A percentile compares a stretch with the other conserved stretches of the same genome.
These are phyloP conservation scores for Colletotrichum theobromicola DNA, from an alignment of 2,329 filamentous ascomycete genomes.

Conservation along the genomic window DNA sequence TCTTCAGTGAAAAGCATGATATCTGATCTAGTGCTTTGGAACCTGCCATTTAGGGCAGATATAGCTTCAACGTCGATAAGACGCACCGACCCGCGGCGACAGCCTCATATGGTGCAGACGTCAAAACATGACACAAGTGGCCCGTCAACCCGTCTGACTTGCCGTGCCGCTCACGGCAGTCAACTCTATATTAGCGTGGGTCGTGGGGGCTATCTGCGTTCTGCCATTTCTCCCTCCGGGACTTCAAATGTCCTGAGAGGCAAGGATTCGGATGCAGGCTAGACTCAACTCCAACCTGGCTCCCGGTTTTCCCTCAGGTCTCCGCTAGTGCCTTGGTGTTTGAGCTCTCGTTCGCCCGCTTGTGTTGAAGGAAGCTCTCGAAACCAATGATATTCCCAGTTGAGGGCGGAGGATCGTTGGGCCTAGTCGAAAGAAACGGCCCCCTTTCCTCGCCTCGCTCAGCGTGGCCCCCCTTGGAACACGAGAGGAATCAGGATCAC, in stretches of 20 bases:
- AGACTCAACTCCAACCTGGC: not conserved
- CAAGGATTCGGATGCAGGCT: not conserved
- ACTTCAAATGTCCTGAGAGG: not conserved
- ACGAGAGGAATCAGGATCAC: slow-evolving; percentile 7
- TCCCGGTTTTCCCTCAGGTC: not conserved
- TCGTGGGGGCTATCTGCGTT: not conserved
- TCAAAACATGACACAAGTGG: not conserved
- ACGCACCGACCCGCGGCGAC: not conserved
- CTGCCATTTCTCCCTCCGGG: not conserved
- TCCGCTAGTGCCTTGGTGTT: not conserved
- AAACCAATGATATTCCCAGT: not conserved
- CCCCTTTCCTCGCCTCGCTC: not conserved
- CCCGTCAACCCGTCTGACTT: not conserved
- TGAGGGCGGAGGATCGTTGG: not conserved
- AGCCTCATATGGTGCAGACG: not conserved
- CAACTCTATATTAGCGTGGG: not conserved
- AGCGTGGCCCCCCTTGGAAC: not conserved
- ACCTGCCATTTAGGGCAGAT: not conserved
- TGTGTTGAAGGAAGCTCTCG: not conserved
- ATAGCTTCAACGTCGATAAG: not conserved
- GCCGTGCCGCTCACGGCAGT: slow-evolving; percentile 8
- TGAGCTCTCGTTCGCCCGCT: not conserved
- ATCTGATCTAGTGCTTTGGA: not conserved
- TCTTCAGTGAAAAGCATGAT: not conserved
- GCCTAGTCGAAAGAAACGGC: not conserved